A percentile compares a stretch with the other conserved stretches of the same genome.
Evolutionary conservation across 805 yeast species (phyloP).

Genomic region (Cyberlindnera galapagoensis): DNA sequence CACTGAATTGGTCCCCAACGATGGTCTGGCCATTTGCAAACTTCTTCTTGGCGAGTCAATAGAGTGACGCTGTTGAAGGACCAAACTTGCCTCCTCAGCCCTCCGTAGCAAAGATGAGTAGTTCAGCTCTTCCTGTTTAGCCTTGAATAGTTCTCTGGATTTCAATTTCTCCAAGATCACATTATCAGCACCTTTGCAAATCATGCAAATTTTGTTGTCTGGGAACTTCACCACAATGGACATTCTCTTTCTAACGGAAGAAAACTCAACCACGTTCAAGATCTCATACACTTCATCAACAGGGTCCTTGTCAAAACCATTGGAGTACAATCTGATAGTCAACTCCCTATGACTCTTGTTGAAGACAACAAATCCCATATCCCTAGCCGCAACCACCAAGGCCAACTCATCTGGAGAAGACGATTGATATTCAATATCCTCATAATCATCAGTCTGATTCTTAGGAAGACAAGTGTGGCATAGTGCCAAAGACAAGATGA

Average conservation of each 20-base stretch:
- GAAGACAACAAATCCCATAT: slow-evolving; percentile 81
- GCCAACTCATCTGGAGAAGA: slow-evolving; percentile 97
- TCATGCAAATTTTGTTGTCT: slow-evolving; percentile 61
- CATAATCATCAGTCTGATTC: slow-evolving; percentile 30
- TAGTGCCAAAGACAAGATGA: slow-evolving; percentile 72
- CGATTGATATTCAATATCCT: slow-evolving; percentile 73
- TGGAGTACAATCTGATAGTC: slow-evolving; percentile 71
- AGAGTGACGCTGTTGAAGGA: slow-evolving; percentile 52
- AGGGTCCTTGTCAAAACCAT: slow-evolving; percentile 66
- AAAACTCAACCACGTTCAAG: slow-evolving; percentile 77
- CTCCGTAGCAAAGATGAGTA: slow-evolving; percentile 55
- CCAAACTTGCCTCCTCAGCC: slow-evolving; percentile 68
- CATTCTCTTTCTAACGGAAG: slow-evolving; percentile 90
- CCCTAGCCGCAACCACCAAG: slow-evolving; percentile 88
- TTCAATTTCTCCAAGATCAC: slow-evolving; percentile 71
- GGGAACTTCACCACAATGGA: slow-evolving; percentile 79
- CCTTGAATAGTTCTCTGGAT: slow-evolving; percentile 49
- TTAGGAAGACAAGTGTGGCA: slow-evolving; percentile 91
- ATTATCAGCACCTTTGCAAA: slow-evolving; percentile 96
- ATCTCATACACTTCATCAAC: slow-evolving; percentile 64
- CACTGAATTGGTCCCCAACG: slow-evolving; percentile 24
- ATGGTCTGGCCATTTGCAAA: slow-evolving; percentile 26
- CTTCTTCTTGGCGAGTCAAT: slow-evolving; percentile 33
- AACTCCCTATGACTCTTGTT: slow-evolving; percentile 58
- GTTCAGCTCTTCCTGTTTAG: slow-evolving; percentile 60